Evolutionary conservation across 108 stramenopile species (phyloP), one percentile per base, ranked within the genome.

Genomic region (Craspedostauros australis): DNA sequence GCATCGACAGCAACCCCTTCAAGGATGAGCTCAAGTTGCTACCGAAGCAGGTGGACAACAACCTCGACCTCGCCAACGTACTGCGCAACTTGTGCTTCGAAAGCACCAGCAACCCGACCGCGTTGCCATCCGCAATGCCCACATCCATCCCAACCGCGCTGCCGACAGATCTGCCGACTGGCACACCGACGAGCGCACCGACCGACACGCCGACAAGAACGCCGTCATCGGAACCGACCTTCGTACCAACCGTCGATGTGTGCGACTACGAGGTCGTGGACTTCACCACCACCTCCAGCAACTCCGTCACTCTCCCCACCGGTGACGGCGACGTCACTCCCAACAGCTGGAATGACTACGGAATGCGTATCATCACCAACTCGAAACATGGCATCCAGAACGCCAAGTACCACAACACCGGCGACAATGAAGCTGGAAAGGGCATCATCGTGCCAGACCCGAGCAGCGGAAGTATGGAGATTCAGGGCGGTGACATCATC

Each of bases 1-100:
- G 30, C 16, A 62, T 62, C 31, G 60, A 62, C 23, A 52, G 52
- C 32, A 51, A 52, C 44, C 50, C 41, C 6, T 29, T 39, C 21
- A 23, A 6, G 3, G 24, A 32, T 1, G 15, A 28, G 15, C 28
- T 39, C 5, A 50, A 41, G 2, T 25, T 62, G 16, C 21, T 43
- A 14, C 60, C 60, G 4, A 22, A 29, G 2, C 49, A 42, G 24
- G 60, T 50, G 14, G 14, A 52, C 15, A 5, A 40, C 20, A 4
- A 50, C 60, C 16, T 38, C 60, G 30, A 22, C 22, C 0, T 0
- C 9, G 8, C 60, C 60, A 23, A 47, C 50, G 2, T n/a, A n/a
- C n/a, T n/a, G n/a, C n/a, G n/a, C n/a, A n/a, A n/a, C n/a, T n/a
- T n/a, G n/a, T n/a, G n/a, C n/a, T n/a, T n/a, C n/a, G n/a, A n/a